Evolutionary conservation across 139 green algal genomes (phyloP).

Genomic region (Coccomyxa sp.): DNA sequence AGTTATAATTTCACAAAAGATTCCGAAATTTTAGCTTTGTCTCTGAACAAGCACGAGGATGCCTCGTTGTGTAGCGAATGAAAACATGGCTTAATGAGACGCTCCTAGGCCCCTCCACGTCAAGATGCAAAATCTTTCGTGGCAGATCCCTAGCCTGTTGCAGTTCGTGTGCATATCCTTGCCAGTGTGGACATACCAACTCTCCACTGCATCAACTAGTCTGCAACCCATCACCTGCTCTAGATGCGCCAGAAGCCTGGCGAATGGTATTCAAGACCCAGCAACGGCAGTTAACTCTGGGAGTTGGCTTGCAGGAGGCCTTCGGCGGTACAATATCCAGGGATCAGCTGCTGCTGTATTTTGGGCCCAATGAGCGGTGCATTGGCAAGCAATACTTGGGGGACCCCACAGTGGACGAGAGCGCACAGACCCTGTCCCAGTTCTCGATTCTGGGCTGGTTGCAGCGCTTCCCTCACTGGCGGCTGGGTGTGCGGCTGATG

Average conservation of each 20-base stretch:
- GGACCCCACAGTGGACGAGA: constrained; percentile 44
- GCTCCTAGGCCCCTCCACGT: background rate
- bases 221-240: background rate
- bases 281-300: too few species aligned
- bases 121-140: background rate
- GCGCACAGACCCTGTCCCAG: constrained; percentile 15
- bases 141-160: too few species aligned
- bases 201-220: background rate
- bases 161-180: background rate
- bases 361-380: constrained; percentile 35
- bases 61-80: background rate
- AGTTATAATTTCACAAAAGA: too few species aligned
- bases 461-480: constrained; percentile 39
- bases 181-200: background rate
- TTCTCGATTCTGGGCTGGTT: constrained; percentile 39
- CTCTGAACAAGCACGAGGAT: background rate
- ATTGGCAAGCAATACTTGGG: constrained; percentile 32
- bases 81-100: background rate
- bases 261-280: background rate
- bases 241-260: background rate
- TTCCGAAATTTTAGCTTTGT: too few species aligned
- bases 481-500: constrained; percentile 22
- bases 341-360: constrained; percentile 34
- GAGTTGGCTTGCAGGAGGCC: constrained; percentile 7
- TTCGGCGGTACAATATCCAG: constrained; percentile 21